Evolutionary conservation across 2,329 filamentous ascomycete genomes (phyloP).

Genomic region (Ophiostoma populinum): DNA sequence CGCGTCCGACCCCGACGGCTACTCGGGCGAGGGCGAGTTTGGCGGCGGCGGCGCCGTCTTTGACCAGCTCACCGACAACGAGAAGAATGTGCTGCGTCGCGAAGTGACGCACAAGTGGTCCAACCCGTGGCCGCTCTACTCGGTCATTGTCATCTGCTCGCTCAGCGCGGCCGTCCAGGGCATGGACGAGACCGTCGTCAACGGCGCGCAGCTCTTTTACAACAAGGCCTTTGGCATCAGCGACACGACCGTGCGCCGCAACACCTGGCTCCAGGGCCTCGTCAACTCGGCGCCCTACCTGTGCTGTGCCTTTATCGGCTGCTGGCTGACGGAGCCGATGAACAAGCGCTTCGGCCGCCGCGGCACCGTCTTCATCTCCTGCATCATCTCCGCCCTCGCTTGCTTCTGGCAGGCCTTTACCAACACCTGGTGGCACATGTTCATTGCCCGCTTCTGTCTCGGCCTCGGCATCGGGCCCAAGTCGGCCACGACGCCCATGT

Average conservation of each 20-base stretch:
- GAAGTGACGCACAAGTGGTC: slow-evolving; percentile 53
- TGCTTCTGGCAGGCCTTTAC: slow-evolving; percentile 30
- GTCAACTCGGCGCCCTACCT: slow-evolving; percentile 46
- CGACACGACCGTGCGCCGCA: slow-evolving; percentile 26
- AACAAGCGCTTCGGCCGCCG: slow-evolving; percentile 53
- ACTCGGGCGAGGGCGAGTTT: slow-evolving; percentile 19
- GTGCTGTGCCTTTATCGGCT: slow-evolving; percentile 50
- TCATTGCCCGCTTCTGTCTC: slow-evolving; percentile 51
- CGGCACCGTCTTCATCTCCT: slow-evolving; percentile 54
- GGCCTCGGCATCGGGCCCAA: slow-evolving; percentile 57
- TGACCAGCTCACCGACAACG: slow-evolving; percentile 36
- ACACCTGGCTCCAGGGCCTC: slow-evolving; percentile 41
- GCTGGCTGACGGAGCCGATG: slow-evolving; percentile 57
- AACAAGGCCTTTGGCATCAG: slow-evolving; percentile 42
- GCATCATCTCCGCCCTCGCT: slow-evolving; percentile 21
- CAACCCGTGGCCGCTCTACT: slow-evolving; percentile 47
- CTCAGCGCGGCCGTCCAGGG: slow-evolving; percentile 53
- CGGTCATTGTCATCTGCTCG: slow-evolving; percentile 49
- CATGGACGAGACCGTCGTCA: slow-evolving; percentile 55
- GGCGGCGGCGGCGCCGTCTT: slow-evolving; percentile 5
- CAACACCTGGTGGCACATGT: slow-evolving; percentile 45
- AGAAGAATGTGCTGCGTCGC: slow-evolving; percentile 36
- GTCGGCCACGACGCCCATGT: slow-evolving; percentile 46
- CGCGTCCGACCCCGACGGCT: slow-evolving; percentile 32
- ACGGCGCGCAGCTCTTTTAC: slow-evolving; percentile 52